Evolutionary conservation across 768 basidiomycete species (phyloP), one percentile per base, ranked within the genome.

Genomic region (Rhizopogon vulgaris): DNA sequence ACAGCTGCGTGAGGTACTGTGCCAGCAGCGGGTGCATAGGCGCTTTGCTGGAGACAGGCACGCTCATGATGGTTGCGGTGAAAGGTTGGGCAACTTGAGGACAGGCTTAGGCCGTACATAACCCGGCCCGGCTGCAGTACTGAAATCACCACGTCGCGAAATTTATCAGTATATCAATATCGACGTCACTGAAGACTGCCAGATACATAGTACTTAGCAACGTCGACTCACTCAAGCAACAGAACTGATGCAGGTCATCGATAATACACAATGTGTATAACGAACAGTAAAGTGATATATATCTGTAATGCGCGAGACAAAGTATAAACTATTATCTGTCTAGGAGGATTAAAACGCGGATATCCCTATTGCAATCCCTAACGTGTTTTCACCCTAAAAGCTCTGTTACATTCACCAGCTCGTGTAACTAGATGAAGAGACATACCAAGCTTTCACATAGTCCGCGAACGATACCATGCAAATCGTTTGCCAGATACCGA

Each of bases 391-490:
- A 83, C 77, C 83, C 78, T 79, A 61, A 48, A 56, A 38, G 51
- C 27, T 38, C 8, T 10, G 18, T 46, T 24, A 34, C 14, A 4
- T 46, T 46, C 18, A 7, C 14, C 14, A 14, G 8, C 8, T 5
- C 14, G 22, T 15, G 36, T 24, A 15, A 28, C 10, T 11, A 41
- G 17, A 36, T 12, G 12, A 25, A 50, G 34, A 22, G 36, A 49
- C 78, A 34, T 56, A 87, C 87, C 90, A 93, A 52, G 73, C 77
- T 69, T 94, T 95, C 57, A 97, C 94, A 64, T 94, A 94, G 72
- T 97, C 94, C 17, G 94, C 94, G 57, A 97, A 87, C 18, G 91
- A 94, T 59, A 98, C 95, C 95, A 99, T 99, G 78, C 96, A 99
- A 59, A 97, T 78, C 6, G 93, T 96, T 72, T 96, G 93, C 93